Conservation (phyloP, 768 basidiomycete genomes). For the Cantharellus anzutake region DNA sequence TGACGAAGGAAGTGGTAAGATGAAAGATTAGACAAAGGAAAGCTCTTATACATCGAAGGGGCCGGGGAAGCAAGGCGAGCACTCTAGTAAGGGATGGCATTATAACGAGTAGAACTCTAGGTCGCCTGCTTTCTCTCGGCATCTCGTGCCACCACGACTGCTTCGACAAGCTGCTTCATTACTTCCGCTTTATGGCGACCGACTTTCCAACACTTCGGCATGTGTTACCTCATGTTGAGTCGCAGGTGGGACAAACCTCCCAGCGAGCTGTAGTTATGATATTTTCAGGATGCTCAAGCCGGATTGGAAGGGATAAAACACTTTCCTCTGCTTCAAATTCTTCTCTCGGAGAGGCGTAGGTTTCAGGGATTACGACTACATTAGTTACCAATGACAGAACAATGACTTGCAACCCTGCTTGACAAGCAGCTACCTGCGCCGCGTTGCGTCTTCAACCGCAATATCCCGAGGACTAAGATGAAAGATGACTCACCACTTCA, state of each 20-base stretch:
- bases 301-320: background rate
- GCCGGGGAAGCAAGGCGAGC: no score
- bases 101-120: no score
- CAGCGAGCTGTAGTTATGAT: slow-evolving; percentile 33
- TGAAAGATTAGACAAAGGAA: no score
- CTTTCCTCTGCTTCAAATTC: slow-evolving; percentile 61
- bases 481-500: slow-evolving; percentile 36
- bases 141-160: slow-evolving; percentile 24
- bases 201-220: slow-evolving; percentile 53
- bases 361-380: slow-evolving; percentile 52
- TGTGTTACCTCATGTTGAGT: slow-evolving; percentile 41
- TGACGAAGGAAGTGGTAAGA: no score
- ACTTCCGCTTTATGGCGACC: slow-evolving; percentile 46
- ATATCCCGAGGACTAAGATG: background rate
- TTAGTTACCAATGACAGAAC: slow-evolving; percentile 79
- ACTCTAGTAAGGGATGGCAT: no score
- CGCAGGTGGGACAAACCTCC: slow-evolving; percentile 27
- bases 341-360: slow-evolving; percentile 46
- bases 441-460: background rate
- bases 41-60: no score
- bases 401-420: slow-evolving; percentile 56
- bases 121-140: background rate
- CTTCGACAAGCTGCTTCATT: slow-evolving; percentile 51
- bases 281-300: background rate
- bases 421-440: slow-evolving; percentile 31